Base-by-base conservation (phyloP, 1,139 yeast species). In the Blastobotrys serpentis region DNA sequence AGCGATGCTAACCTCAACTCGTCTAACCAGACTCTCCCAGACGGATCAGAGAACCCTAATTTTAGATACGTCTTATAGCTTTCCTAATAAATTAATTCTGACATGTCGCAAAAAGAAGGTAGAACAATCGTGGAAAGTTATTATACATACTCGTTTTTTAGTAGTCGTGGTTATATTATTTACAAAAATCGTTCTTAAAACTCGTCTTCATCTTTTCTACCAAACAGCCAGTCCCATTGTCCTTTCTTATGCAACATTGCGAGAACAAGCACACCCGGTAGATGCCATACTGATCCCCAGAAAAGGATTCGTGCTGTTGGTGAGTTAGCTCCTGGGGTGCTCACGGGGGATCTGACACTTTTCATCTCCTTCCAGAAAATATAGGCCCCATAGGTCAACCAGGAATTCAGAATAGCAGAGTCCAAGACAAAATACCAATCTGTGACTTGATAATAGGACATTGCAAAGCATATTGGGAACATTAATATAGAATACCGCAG, bases 191-290 rank as follows among this genome's bases (percentile, higher is more conserved):
- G n/a, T n/a, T n/a, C n/a, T 36, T 25, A 40, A 7, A 26, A 39
- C 26, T 30, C 26, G 33, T 53, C 55, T 18, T 50, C 56, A 4
- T 51, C 55, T 29, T 42, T 42, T 13, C 46, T 37, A 1, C 57
- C 59, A 51, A 59, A 59, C 41, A 86, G 62, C 72, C 92, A 78
- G 63, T 88, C 95, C 97, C 97, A 90, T 66, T 90, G 90, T 2
- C 96, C 97, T 64, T 83, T 84, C 68, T 92, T 94, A 68, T 94
- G 98, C 46, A 90, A 67, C 89, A 94, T 89, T 1, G 98, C 98
- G 52, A 94, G 73, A 21, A 89, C 83, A 49, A 94, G 71, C 7
- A 94, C 84, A 0, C 87, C 92, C 1, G 99, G 98, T 46, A 94
- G 71, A 59, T 94, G 98, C 81, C 94, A 82, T 1, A 94, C 96